These are phyloP conservation scores for Raphidocelis subcapitata DNA, from an alignment of 139 green algal genomes.

Conservation along the genomic window DNA sequence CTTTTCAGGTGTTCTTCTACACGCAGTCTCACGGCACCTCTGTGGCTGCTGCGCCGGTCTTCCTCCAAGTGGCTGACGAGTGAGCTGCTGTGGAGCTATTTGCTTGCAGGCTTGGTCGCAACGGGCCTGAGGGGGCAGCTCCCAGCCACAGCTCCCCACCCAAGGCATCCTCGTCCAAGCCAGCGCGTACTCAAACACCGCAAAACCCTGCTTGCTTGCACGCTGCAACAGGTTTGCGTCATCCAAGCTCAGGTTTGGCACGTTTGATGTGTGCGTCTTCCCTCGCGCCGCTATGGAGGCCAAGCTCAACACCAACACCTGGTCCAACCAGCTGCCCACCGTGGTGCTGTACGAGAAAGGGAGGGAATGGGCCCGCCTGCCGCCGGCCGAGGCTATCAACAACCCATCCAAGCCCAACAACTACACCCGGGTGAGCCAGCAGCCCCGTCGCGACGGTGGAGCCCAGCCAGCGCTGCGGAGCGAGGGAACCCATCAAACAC, in stretches of 20 bases:
- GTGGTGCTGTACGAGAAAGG: conserved; percentile 31
- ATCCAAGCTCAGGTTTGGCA: conserved; percentile 1
- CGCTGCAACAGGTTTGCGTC: not conserved
- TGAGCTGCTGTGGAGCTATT: conserved; percentile 5
- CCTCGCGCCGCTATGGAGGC: not conserved
- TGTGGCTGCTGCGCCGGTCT: not conserved
- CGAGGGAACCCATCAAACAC: not conserved
- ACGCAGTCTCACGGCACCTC: conserved; percentile 6
- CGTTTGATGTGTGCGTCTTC: not conserved
- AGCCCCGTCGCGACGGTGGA: not conserved
- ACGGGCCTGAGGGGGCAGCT: not conserved
- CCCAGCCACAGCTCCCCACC: not conserved
- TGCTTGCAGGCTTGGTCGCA: not conserved
- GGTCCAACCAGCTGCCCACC: conserved; percentile 37
- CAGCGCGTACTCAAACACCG: not conserved
- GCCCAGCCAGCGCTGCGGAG: not conserved
- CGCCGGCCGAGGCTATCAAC: not conserved
- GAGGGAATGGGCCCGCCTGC: conserved; percentile 34
- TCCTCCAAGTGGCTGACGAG: conserved; percentile 14
- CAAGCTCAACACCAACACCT: conserved; percentile 9
- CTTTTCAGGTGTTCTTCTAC: conserved; percentile 20
- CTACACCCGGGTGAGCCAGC: conserved; percentile 9
- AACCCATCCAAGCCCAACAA: not conserved
- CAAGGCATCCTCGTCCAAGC: not conserved
- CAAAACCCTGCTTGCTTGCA: not conserved